Evolutionary conservation across 768 basidiomycete genomes (phyloP).

Genomic region (Mycena olivaceomarginata): DNA sequence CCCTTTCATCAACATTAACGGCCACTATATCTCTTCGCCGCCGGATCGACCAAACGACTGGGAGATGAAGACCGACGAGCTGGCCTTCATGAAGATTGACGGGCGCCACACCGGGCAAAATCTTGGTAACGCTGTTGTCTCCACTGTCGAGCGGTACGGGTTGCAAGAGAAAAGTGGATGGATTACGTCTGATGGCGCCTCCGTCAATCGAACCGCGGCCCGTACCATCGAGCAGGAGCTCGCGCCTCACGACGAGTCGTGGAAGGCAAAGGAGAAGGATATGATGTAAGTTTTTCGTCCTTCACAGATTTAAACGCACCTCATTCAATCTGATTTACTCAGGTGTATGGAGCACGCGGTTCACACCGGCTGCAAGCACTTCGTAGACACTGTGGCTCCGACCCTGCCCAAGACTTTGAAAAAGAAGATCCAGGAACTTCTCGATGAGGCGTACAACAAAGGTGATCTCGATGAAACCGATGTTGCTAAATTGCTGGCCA

Average conservation of each 20-base stretch:
- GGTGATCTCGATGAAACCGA: slow-evolving; percentile 7
- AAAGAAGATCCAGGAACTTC: slow-evolving; percentile 27
- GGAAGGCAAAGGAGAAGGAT: slow-evolving; percentile 19
- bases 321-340: too few relatives aligned
- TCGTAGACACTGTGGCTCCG: slow-evolving; percentile 29
- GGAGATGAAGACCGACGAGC: slow-evolving; percentile 35
- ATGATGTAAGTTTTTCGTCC: slow-evolving; percentile 25
- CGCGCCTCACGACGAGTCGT: slow-evolving; percentile 6
- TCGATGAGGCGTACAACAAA: not conserved
- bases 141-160: too few relatives aligned
- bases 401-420: slow-evolving; percentile 27
- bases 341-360: slow-evolving; percentile 43
- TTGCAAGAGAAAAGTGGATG: not conserved
- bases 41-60: slow-evolving; percentile 33
- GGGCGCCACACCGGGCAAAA: too few relatives aligned
- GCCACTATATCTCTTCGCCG: slow-evolving; percentile 36
- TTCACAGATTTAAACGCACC: not conserved
- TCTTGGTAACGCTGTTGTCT: too few relatives aligned
- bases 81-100: slow-evolving; percentile 35
- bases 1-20: slow-evolving; percentile 35
- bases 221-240: slow-evolving; percentile 9
- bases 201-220: slow-evolving; percentile 13
- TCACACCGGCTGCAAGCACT: slow-evolving; percentile 34
- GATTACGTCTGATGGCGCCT: not conserved
- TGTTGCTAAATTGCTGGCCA: not conserved